Conservation (phyloP, 2,329 filamentous ascomycete species). For the Zopfia rhizophila region DNA sequence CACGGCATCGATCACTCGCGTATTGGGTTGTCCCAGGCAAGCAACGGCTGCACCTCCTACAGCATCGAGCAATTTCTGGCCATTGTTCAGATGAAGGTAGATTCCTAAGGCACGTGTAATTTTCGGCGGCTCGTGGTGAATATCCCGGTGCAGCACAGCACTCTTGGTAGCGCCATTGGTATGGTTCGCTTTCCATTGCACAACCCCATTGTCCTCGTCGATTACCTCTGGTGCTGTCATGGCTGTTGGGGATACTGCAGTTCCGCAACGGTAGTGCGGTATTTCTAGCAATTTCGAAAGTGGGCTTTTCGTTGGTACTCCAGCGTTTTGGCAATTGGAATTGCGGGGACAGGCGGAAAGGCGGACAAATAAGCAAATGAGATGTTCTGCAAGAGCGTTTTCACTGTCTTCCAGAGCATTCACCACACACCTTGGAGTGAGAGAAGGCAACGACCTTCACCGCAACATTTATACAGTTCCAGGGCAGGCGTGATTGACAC, state of each 20-base stretch:
- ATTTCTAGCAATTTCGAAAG: no score
- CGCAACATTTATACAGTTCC: not conserved
- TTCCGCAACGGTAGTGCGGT: no score
- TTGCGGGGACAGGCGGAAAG: no score
- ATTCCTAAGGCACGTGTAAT: slow-evolving; percentile 62
- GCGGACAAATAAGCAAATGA: no score
- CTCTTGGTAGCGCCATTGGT: slow-evolving; percentile 2
- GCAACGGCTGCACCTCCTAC: slow-evolving; percentile 78
- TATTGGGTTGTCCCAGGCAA: slow-evolving; percentile 74
- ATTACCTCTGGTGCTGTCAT: slow-evolving; percentile 4
- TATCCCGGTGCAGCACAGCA: slow-evolving; percentile 64
- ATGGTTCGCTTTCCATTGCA: not conserved
- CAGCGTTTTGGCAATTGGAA: no score
- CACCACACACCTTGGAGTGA: no score
- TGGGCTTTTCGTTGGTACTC: no score
- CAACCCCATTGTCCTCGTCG: slow-evolving; percentile 1
- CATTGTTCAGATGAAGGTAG: slow-evolving; percentile 61
- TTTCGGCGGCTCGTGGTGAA: slow-evolving; percentile 58
- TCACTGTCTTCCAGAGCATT: no score
- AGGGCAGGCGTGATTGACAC: not conserved
- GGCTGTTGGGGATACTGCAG: not conserved
- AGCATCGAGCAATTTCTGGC: slow-evolving; percentile 74
- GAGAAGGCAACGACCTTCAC: no score
- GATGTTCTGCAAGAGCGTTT: no score
- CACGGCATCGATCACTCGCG: slow-evolving; percentile 69